phyloP scores from a whole-genome alignment of 176 grass and related monocot species.

The Alloteropsis semialata region DNA sequence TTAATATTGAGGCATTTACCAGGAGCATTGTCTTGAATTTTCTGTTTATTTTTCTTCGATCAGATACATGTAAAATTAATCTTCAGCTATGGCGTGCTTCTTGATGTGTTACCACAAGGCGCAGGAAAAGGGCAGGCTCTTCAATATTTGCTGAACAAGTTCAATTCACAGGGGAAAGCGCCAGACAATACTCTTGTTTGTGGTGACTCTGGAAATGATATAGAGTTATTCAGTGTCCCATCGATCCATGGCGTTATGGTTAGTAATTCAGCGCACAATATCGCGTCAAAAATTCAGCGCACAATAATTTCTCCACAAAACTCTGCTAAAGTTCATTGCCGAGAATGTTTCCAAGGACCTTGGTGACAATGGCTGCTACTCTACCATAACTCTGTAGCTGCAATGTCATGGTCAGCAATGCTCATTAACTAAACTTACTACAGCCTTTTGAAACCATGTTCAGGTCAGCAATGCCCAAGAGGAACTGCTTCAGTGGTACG shows the following conservation, averaged over 20 bases:
- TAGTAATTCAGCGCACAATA: conserved; percentile 14
- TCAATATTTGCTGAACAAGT: conserved; percentile 77
- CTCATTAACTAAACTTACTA: neutral
- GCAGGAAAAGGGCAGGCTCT: conserved; percentile 84
- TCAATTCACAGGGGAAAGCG: conserved; percentile 46
- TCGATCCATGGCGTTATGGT: conserved; percentile 78
- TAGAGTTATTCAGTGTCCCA: conserved; percentile 69
- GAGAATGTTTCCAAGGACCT: neutral
- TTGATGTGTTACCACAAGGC: conserved; percentile 69
- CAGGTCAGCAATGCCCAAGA: conserved; percentile 90
- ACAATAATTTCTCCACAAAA: neutral
- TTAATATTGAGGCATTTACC: neutral
- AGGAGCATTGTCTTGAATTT: neutral
- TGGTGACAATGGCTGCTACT: neutral
- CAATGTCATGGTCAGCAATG: no score
- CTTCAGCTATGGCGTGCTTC: conserved; percentile 63
- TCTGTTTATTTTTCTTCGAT: neutral
- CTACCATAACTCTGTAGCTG: neutral
- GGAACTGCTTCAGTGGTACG: conserved; percentile 80
- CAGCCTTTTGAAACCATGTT: conserved; percentile 27
- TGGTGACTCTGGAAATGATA: conserved; percentile 76
- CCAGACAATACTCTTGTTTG: conserved; percentile 71
- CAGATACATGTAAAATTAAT: conserved; percentile 83
- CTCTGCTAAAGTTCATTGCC: neutral
- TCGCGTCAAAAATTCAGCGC: no score